Base-by-base conservation (phyloP, 805 yeast genomes). In the Brettanomyces nanus region DNA sequence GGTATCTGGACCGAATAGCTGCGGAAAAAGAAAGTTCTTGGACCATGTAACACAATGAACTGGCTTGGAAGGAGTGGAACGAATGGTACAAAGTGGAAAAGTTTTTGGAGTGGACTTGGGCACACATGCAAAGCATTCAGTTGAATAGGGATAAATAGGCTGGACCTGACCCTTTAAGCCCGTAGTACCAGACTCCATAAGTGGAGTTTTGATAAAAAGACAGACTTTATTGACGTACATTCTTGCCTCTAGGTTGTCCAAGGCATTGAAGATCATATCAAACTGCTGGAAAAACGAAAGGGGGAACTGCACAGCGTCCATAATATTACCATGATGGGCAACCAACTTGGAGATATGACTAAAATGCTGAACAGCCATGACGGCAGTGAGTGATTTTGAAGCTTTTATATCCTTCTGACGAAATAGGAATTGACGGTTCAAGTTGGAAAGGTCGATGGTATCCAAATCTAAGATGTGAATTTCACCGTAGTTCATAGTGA, bases 11-110 rank as follows among this genome's bases (percentile, higher is more conserved):
- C 77, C 78, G 55, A 87, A 90, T 27, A 92, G 64, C 52, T 86
- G 94, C 19, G 75, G 69, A 54, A 92, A 87, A 36, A 92, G 61
- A 53, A 85, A 94, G 49, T 83, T 85, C 55, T 92, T 92, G 6
- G 97, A 95, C 99, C 99, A 92, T 1, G 94, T 95, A 19, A 92
- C 80, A 58, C 96, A 87, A 54, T 92, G 99, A 5, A 92, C 80
- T 0, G 97, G 97, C 53, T 84, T 87, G 0, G 95, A 85, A 0
- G 99, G 99, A 0, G 98, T 92, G 5, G 96, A 85, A 45, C 99
- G 69, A 41, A 92, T 92, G 0, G 98, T 92, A 58, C 99, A 92
- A 1, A 92, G 96, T 0, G 99, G 97, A 57, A 77, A 92, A 0
- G 92, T 72, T 52, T 84, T 87, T 5, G 97, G 95, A 0, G 94